Conservation (phyloP, 2,329 filamentous ascomycete species). For the Aspergillus felis region DNA sequence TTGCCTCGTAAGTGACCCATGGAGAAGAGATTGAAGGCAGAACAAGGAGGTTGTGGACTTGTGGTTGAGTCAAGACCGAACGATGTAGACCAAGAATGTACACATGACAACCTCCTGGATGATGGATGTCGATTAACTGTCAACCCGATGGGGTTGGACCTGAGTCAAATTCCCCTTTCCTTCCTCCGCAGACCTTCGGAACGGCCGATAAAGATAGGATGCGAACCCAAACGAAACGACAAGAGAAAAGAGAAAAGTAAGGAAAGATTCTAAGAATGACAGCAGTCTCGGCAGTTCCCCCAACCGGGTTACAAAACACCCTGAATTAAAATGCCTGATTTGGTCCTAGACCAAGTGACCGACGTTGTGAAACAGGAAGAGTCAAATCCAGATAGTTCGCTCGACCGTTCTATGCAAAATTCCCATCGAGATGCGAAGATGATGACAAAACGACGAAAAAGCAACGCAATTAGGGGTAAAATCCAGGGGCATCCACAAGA, state of each 20-base stretch:
- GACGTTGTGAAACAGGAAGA: conserved; percentile 8
- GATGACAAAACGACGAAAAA: not conserved
- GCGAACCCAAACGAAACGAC: not conserved
- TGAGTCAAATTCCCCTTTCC: not conserved
- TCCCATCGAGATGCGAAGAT: conserved; percentile 8
- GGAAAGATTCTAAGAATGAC: not conserved
- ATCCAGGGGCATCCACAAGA: not conserved
- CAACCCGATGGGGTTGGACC: not conserved
- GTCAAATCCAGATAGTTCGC: conserved; percentile 11
- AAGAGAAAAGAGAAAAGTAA: not conserved
- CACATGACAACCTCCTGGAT: not conserved
- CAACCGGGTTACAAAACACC: not conserved
- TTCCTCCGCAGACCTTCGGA: not conserved
- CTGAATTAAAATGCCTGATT: conserved; percentile 6
- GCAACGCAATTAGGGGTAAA: not conserved
- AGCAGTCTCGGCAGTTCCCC: not conserved
- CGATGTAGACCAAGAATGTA: not conserved
- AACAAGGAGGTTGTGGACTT: not conserved
- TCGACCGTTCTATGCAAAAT: conserved; percentile 22
- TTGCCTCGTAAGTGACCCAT: not conserved
- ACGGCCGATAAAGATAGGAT: not conserved
- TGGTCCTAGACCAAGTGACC: conserved; percentile 12
- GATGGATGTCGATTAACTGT: not conserved
- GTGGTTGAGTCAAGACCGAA: not conserved
- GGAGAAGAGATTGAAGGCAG: not conserved